Percentiles rank a stretch among this genome's conserved stretches.
phyloP scores from a whole-genome alignment of 2,329 filamentous ascomycete genomes.

The Arthrobotrys entomopaga region DNA sequence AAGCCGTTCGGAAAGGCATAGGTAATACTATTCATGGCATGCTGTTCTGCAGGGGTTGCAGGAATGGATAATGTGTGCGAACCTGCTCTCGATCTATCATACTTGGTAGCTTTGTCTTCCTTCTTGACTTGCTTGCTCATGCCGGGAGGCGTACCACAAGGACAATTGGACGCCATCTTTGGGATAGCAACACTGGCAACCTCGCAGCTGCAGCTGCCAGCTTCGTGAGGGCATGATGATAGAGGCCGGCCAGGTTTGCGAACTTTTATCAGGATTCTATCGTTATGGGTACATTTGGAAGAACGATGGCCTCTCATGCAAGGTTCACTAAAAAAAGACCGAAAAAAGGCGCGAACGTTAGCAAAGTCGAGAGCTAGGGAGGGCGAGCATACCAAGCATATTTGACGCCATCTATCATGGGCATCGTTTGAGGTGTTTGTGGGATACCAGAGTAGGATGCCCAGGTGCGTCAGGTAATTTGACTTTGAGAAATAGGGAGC shows the following conservation, averaged over 20 bases:
- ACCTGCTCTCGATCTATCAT: conserved; percentile 17
- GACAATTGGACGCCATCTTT: conserved; percentile 41
- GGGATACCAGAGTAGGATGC: background rate
- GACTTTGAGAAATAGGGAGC: background rate
- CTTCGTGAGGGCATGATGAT: conserved; percentile 64
- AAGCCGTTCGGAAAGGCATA: conserved; percentile 25
- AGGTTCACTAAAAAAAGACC: conserved; percentile 62
- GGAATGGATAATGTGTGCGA: conserved; percentile 26
- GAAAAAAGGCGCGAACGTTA: background rate
- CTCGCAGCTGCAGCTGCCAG: conserved; percentile 57
- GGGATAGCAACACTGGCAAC: conserved; percentile 58
- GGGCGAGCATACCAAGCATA: conserved; percentile 58
- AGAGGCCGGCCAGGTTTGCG: conserved; percentile 65
- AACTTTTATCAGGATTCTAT: conserved; percentile 66
- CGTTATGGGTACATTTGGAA: conserved; percentile 66
- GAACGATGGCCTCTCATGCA: conserved; percentile 66
- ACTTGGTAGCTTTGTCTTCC: conserved; percentile 33
- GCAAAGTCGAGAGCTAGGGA: background rate
- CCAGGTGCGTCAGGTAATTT: background rate
- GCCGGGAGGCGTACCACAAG: conserved; percentile 30
- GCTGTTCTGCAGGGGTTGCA: conserved; percentile 6
- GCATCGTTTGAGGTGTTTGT: conserved; percentile 45
- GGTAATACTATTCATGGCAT: conserved; percentile 3
- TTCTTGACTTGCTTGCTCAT: conserved; percentile 23
- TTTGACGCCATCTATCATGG: conserved; percentile 58